These are phyloP conservation scores for Dittrichia graveolens DNA, from an alignment of 129 eudicot species.

Conservation along the genomic window DNA sequence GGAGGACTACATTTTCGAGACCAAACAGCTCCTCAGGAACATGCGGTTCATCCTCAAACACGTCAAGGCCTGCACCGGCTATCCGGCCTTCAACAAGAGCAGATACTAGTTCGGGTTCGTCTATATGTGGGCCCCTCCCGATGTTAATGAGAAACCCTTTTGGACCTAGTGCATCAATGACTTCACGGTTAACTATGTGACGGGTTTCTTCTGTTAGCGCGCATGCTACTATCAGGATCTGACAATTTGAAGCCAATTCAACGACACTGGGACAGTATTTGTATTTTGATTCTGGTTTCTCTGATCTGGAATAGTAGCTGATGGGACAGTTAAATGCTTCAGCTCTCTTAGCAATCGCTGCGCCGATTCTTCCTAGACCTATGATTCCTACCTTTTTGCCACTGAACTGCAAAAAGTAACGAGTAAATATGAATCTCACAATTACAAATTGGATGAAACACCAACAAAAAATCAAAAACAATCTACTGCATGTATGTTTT, in stretches of 20 bases:
- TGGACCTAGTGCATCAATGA: conserved; percentile 70
- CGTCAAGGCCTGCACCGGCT: conserved; percentile 94
- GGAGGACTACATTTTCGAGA: conserved; percentile 66
- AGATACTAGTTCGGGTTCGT: conserved; percentile 67
- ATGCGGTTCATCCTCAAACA: conserved; percentile 73
- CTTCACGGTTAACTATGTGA: conserved; percentile 74
- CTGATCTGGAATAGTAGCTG: conserved; percentile 68
- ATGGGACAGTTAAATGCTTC: conserved; percentile 81
- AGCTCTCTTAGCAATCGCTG: conserved; percentile 78
- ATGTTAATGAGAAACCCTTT: conserved; percentile 70
- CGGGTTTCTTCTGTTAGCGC: conserved; percentile 65
- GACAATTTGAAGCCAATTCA: conserved; percentile 67
- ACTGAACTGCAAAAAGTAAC: conserved; percentile 39
- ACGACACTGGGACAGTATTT: conserved; percentile 54
- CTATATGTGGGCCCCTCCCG: conserved; percentile 77
- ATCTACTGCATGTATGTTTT: background rate
- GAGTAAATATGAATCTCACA: background rate
- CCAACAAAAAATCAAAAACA: background rate
- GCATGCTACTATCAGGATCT: conserved; percentile 79
- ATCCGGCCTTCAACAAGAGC: conserved; percentile 83
- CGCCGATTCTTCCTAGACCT: conserved; percentile 90
- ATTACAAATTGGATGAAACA: background rate
- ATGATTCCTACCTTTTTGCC: conserved; percentile 76
- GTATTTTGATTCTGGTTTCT: conserved; percentile 56
- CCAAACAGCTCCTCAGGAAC: conserved; percentile 63